Evolutionary conservation across 805 yeast species (phyloP), one percentile per base, ranked within the genome.

Genomic region (Ogataea angusta): DNA sequence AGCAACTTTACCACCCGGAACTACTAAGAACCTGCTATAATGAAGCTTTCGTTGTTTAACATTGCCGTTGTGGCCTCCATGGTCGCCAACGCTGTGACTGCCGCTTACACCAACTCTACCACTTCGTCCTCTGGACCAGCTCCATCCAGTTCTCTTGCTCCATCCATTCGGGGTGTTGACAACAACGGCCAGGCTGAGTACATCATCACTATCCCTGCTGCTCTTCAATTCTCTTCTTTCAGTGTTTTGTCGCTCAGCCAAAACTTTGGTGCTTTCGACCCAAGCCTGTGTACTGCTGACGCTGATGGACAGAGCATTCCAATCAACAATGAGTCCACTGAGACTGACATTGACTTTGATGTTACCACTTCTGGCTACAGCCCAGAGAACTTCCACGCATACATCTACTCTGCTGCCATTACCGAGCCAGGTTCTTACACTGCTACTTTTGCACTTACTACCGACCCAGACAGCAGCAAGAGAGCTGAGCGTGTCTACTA

Each of bases 401-500:
- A 16, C 14, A 6, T 37, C 17, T 36, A 27, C 38, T 78, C 45
- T 32, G 41, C 16, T 13, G 28, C 29, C 15, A 9, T 30, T 29
- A 36, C 32, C 14, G 34, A 32, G 21, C 48, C 51, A 36, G 58
- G 56, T 40, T 13, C 36, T 34, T 53, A 49, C 48, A 26, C 38
- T 19, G 56, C 51, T 36, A 12, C 32, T 32, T 52, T 54, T 41
- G 57, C 52, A 38, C 21, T 51, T 30, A 47, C 57, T 24, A 25
- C 51, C 19, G 46, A 49, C 46, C 45, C 49, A 28, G 22, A 40
- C 17, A 39, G 40, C 33, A 12, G 49, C 10, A 53, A 50, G 52
- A 52, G 59, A 51, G 57, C 46, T 39, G 43, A 36, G 36, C 34
- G 35, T n/a, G 52, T 52, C 22, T 53, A 34, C 55, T 53, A 51